A percentile compares a stretch with the other conserved stretches of the same genome.
These are phyloP conservation scores for Silene vulgaris DNA, from an alignment of 179 eudicot species.

Conservation along the genomic window DNA sequence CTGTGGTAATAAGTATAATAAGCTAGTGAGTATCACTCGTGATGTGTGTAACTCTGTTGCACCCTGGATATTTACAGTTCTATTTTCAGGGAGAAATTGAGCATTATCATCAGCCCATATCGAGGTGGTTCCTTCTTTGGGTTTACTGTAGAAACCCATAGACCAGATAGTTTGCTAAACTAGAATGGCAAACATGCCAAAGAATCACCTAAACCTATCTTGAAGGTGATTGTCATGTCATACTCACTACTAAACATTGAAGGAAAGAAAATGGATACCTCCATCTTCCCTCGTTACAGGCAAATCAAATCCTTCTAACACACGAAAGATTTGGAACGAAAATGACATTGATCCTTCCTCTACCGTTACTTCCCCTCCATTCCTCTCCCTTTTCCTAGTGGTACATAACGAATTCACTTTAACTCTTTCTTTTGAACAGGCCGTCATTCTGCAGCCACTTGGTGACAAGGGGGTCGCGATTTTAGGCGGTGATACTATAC, in stretches of 20 bases:
- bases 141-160: too few relatives aligned
- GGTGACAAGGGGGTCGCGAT: conserved; percentile 73
- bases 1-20: not conserved
- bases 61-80: not conserved
- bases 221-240: not conserved
- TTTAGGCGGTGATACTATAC: conserved; percentile 81
- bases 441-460: conserved; percentile 87
- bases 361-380: too few relatives aligned
- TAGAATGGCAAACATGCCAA: not conserved
- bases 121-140: not conserved
- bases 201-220: not conserved
- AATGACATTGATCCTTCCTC: too few relatives aligned
- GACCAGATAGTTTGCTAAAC: not conserved
- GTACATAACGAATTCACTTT: conserved; percentile 9
- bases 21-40: not conserved
- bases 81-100: not conserved
- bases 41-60: not conserved
- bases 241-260: too few relatives aligned
- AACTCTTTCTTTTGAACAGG: conserved; percentile 39
- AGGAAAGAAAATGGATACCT: too few relatives aligned
- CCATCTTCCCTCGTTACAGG: too few relatives aligned
- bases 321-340: too few relatives aligned
- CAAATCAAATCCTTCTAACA: too few relatives aligned
- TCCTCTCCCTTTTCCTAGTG: too few relatives aligned
- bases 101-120: not conserved